Evolutionary conservation across 768 basidiomycete species (phyloP).

Genomic region (Termitomyces sp.): DNA sequence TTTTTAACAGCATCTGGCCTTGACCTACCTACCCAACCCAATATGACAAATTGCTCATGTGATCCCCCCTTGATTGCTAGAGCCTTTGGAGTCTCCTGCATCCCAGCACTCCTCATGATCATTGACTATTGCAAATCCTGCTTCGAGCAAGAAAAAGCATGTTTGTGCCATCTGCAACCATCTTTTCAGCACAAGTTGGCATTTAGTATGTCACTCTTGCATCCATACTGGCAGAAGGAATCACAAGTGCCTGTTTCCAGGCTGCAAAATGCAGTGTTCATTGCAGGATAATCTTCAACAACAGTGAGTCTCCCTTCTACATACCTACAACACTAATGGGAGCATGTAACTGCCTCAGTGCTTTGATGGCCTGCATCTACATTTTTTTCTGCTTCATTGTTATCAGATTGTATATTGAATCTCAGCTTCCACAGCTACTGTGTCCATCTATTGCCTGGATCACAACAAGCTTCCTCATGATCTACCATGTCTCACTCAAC

Average conservation of each 20-base stretch:
- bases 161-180: slow-evolving; percentile 72
- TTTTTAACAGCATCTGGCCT: no score
- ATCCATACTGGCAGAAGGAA: slow-evolving; percentile 92
- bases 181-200: slow-evolving; percentile 85
- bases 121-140: slow-evolving; percentile 12
- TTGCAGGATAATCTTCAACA: slow-evolving; percentile 84
- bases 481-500: slow-evolving; percentile 47
- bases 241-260: slow-evolving; percentile 93
- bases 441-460: slow-evolving; percentile 79
- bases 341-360: no score
- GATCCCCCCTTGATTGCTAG: no score
- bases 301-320: no score
- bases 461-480: slow-evolving; percentile 63
- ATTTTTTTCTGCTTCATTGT: neutral
- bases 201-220: slow-evolving; percentile 82
- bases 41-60: no score
- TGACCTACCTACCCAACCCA: no score
- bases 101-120: slow-evolving; percentile 19
- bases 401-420: neutral
- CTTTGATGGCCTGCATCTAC: neutral
- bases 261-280: slow-evolving; percentile 87
- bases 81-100: slow-evolving; percentile 25
- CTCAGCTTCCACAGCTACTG: slow-evolving; percentile 50
- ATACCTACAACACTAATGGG: no score
- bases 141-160: slow-evolving; percentile 44